Evolutionary conservation across 1,139 yeast genomes (phyloP).

Genomic region (Torulaspora globosa): DNA sequence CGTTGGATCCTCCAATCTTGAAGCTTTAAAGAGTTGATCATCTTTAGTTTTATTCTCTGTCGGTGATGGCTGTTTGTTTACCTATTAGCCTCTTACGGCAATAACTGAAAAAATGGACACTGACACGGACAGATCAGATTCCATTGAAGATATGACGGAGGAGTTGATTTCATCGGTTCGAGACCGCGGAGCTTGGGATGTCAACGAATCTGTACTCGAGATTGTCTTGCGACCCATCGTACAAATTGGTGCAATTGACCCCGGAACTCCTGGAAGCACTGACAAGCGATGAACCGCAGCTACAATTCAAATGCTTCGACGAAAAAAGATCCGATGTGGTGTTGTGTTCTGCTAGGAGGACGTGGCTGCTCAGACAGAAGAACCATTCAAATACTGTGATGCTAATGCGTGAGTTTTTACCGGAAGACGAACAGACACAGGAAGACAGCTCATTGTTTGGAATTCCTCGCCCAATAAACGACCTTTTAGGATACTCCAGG

Average conservation of each 20-base stretch:
- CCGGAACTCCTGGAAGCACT: slow-evolving; percentile 50
- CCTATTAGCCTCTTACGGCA: slow-evolving; percentile 8
- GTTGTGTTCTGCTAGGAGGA: slow-evolving; percentile 54
- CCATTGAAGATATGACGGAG: neutral
- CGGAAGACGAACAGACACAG: slow-evolving; percentile 15
- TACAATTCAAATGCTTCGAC: slow-evolving; percentile 48
- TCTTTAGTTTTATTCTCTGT: slow-evolving; percentile 3
- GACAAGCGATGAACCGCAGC: slow-evolving; percentile 32
- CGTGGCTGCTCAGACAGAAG: slow-evolving; percentile 70
- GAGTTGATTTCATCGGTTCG: neutral
- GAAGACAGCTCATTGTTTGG: slow-evolving; percentile 28
- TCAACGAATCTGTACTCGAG: slow-evolving; percentile 25
- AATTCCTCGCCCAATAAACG: slow-evolving; percentile 23
- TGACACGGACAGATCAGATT: slow-evolving; percentile 5
- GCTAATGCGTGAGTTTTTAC: slow-evolving; percentile 40
- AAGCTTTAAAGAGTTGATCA: neutral
- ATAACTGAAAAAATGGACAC: neutral
- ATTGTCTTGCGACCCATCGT: slow-evolving; percentile 38
- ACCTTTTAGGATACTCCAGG: slow-evolving; percentile 43
- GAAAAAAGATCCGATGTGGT: slow-evolving; percentile 46
- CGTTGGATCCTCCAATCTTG: neutral
- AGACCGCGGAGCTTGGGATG: slow-evolving; percentile 3
- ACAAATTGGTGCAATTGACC: slow-evolving; percentile 57
- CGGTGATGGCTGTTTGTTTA: slow-evolving; percentile 11
- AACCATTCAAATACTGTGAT: slow-evolving; percentile 83